Evolutionary conservation across 1,284 basidiomycete species (phyloP), one percentile per base, ranked within the genome.

Genomic region (Melampsora larici-populina): DNA sequence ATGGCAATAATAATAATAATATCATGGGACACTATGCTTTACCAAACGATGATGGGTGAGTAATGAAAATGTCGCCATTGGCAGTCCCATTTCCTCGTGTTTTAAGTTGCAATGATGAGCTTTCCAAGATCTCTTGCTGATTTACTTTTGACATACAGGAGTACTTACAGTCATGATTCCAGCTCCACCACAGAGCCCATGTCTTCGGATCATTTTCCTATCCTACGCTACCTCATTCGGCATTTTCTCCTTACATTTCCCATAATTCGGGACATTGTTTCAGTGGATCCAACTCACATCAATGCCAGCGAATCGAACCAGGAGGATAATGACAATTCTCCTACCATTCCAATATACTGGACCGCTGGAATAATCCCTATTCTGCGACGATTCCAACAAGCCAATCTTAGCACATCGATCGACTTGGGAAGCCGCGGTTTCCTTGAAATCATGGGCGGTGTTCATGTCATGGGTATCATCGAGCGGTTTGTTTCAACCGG

Each of bases 181-280:
- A 18, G 17, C 24, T 64, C 31, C 17, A 5, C 24, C 4, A 26
- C 24, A 64, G 26, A 17, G n/a, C 26, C 62, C 17, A 17, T 36
- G 24, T 21, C 62, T 36, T 73, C 79, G 2, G 63, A 64, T 31
- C 78, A 80, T 36, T 62, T 79, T 5, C 81, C 81, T 17, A 79
- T 81, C 70, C 69, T 81, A 18, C 78, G 80, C 11, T 81, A 80
- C 75, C 79, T 81, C 29, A 79, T 81, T 58, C 80, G 79, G 13
- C 78, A 81, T 66, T 81, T 81, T 64, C 79, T 81, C 58, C 71
- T 81, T 49, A 81, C 80, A 2, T 76, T 81, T 62, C 81, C 80
- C 0, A 80, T 81, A 77, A 68, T 81, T 49, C 80, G 81, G 31
- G 80, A 81, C 36, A 79, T 76, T 18, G 66, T 64, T 66, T 29